Conservation (phyloP, 345 rosid genomes). For the Eucalyptus regnans region DNA sequence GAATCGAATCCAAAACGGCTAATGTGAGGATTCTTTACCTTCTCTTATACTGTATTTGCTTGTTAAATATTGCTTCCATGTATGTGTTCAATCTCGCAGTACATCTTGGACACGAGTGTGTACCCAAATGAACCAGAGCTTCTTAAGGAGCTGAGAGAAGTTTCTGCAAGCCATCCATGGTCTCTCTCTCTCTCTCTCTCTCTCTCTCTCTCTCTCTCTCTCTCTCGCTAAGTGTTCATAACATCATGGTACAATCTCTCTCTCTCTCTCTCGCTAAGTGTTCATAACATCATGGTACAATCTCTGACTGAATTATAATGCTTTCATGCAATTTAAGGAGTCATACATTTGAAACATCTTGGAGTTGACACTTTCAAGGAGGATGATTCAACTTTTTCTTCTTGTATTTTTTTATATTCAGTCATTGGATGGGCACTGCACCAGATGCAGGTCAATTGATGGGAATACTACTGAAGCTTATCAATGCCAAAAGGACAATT, state of each 20-base stretch:
- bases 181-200: not conserved
- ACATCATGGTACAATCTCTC: not conserved
- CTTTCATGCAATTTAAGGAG: not conserved
- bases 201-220: not conserved
- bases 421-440: constrained; percentile 38
- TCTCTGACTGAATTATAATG: not conserved
- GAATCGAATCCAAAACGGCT: not conserved
- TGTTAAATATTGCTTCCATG: not conserved
- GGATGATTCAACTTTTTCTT: not conserved
- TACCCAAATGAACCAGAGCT: constrained; percentile 55
- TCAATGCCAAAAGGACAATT: constrained; percentile 49
- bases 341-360: not conserved
- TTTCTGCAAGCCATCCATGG: constrained; percentile 44
- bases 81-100: constrained; percentile 18
- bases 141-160: constrained; percentile 52
- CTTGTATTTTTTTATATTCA: not conserved
- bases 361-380: not conserved
- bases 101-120: constrained; percentile 56
- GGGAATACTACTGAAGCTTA: constrained; percentile 37
- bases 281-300: not conserved
- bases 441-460: constrained; percentile 76
- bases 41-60: not conserved
- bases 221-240: not conserved
- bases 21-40: not conserved
- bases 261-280: not conserved